Base-by-base conservation (phyloP, 345 rosid species). In the Barbarea vulgaris region DNA sequence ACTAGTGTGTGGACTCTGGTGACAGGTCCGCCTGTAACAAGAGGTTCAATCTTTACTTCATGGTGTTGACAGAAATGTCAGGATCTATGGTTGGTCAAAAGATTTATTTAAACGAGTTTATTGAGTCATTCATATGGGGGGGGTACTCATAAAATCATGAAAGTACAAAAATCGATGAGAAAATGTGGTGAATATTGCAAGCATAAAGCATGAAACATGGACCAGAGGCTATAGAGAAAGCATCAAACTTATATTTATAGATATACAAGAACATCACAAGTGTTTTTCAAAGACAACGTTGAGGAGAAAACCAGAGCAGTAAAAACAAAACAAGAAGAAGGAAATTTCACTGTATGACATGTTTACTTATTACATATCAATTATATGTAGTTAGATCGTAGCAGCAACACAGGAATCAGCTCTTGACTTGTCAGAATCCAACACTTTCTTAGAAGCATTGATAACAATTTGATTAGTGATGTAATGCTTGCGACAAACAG, bases 401-500 rank as follows among this genome's bases (percentile, higher is more conserved):
- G 74, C 81, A 41, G 79, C 73, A 46, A 62, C 22, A 30, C 39
- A 28, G 27, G 80, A 59, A 55, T 76, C 81, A 8, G 47, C 28
- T 56, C 58, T 77, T 55, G 65, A 66, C 67, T 79, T 80, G 12
- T 41, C 72, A 51, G 84, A 60, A 59, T 81, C 82, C 62, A 70
- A 30, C 6, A 61, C 80, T 41, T 41, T 73, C 71, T 53, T 83
- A 5, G 84, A 77, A 14, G 86, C 77, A 64, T 80, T 81, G 30
- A 70, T 65, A 33, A 77, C 89, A 10, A 70, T 74, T 55, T 88
- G 87, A 5, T 89, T 83, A 46, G 69, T 74, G 14, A 87, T 77
- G 36, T 92, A 90, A 74, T 90, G 98, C 51, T 84, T 88, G 7
- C 96, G 93, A 79, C 98, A 94, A 19, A 87, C 92, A 0, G 93